Percentiles rank a stretch among this genome's conserved stretches.
Conservation (phyloP, 768 basidiomycete species). For the Lentinula raphanica region DNA sequence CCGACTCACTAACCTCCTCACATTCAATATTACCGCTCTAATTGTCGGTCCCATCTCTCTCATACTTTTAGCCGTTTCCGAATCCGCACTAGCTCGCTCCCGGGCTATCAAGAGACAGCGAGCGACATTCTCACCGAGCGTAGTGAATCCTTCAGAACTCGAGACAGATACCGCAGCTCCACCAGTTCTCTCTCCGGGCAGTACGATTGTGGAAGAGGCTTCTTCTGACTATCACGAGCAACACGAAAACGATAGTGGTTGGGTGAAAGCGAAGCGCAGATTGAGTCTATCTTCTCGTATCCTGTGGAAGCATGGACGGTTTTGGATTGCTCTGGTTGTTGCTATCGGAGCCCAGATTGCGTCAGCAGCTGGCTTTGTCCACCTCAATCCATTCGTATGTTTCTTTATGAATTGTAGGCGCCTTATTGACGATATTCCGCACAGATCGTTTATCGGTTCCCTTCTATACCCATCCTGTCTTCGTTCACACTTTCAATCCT, state of each 20-base stretch:
- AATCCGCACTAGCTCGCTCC: slow-evolving; percentile 15
- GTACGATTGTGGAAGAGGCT: not conserved
- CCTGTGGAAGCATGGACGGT: slow-evolving; percentile 49
- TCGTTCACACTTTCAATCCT: slow-evolving; percentile 49
- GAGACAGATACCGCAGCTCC: not conserved
- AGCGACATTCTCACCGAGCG: not conserved
- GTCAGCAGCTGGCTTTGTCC: slow-evolving; percentile 43
- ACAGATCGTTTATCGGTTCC: slow-evolving; percentile 58
- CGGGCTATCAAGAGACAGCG: not conserved
- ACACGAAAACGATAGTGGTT: slow-evolving; percentile 18
- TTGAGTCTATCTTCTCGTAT: slow-evolving; percentile 14
- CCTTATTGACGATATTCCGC: not conserved
- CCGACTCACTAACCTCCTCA: slow-evolving; percentile 43
- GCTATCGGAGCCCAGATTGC: slow-evolving; percentile 40
- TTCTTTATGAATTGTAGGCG: not conserved
- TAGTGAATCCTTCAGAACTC: slow-evolving; percentile 12
- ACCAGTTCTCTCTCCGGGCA: not conserved
- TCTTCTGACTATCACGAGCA: not conserved
- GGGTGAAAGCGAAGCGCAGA: slow-evolving; percentile 15
- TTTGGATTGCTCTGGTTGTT: slow-evolving; percentile 55
- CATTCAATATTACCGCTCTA: slow-evolving; percentile 54
- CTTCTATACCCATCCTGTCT: slow-evolving; percentile 45
- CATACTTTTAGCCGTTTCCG: slow-evolving; percentile 34
- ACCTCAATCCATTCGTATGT: slow-evolving; percentile 64
- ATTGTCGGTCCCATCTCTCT: slow-evolving; percentile 58